These are phyloP conservation scores for Didymella keratinophila DNA, from an alignment of 2,329 filamentous ascomycete genomes.

Conservation along the genomic window DNA sequence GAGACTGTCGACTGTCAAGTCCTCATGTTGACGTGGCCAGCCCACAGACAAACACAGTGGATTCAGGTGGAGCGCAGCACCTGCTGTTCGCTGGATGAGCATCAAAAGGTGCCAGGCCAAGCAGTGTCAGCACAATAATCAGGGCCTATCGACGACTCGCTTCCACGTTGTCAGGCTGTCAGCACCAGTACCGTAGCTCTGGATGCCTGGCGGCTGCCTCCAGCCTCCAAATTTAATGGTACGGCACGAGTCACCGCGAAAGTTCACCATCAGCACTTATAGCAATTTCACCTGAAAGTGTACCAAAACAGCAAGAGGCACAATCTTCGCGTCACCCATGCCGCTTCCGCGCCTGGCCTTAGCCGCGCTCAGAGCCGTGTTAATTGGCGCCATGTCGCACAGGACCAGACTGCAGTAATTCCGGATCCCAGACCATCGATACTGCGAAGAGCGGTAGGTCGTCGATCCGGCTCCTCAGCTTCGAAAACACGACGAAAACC, in stretches of 20 bases:
- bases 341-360: constrained; percentile 17
- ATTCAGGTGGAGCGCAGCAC: neutral
- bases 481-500: constrained; percentile 11
- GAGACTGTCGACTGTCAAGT: constrained; percentile 3
- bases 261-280: neutral
- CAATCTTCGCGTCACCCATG: constrained; percentile 11
- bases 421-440: constrained; percentile 12
- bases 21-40: constrained; percentile 18
- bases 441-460: constrained; percentile 13
- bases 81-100: constrained; percentile 3
- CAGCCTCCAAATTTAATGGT: neutral
- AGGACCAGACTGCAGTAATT: constrained; percentile 2
- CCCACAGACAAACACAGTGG: constrained; percentile 7
- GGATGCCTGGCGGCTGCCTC: constrained; percentile 6
- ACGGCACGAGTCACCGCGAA: neutral
- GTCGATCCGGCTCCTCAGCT: constrained; percentile 12
- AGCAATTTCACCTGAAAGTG: neutral
- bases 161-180: constrained; percentile 10
- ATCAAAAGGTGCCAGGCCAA: neutral
- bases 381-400: constrained; percentile 19
- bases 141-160: constrained; percentile 7
- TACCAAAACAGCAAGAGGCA: constrained; percentile 1
- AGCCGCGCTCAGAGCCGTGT: constrained; percentile 16
- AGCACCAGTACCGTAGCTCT: constrained; percentile 12
- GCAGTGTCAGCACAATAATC: constrained; percentile 1